Conservation (phyloP, 169 alveolate genomes). For the Plasmodium falciparum region DNA sequence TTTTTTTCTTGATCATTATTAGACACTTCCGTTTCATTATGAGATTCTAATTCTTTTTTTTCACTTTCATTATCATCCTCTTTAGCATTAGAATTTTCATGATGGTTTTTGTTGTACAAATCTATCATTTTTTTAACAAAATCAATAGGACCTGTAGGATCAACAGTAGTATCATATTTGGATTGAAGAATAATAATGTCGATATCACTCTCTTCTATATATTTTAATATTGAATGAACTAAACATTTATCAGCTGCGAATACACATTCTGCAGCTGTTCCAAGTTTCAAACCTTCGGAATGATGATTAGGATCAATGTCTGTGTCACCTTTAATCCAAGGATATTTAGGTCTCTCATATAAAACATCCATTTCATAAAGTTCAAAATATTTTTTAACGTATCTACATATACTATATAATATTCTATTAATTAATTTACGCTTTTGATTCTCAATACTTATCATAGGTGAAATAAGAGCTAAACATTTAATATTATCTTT, state of each 20-base stretch:
- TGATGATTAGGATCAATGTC: conserved; percentile 43
- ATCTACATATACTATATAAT: conserved; percentile 17
- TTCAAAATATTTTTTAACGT: conserved; percentile 7
- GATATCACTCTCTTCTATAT: conserved; percentile 37
- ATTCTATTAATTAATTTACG: conserved; percentile 36
- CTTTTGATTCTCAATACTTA: conserved; percentile 55
- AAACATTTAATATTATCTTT: conserved; percentile 26
- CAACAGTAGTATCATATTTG: conserved; percentile 49
- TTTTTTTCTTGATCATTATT: too few relatives aligned
- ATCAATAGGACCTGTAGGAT: conserved; percentile 43
- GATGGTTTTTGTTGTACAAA: conserved; percentile 4
- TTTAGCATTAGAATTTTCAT: neutral
- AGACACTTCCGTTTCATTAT: too few relatives aligned
- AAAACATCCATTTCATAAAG: too few relatives aligned
- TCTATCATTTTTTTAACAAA: conserved; percentile 31
- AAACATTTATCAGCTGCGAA: conserved; percentile 57
- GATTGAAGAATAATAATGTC: conserved; percentile 57
- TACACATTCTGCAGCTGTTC: conserved; percentile 45
- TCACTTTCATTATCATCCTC: conserved; percentile 4
- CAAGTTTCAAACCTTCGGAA: conserved; percentile 26
- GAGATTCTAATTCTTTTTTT: too few relatives aligned
- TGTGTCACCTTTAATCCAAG: conserved; percentile 43
- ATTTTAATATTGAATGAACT: conserved; percentile 11
- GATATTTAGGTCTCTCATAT: conserved; percentile 23
- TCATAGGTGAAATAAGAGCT: conserved; percentile 44